Conservation (phyloP, 225 moss, liverwort and hornwort genomes). For the Marchantia paleacea region DNA sequence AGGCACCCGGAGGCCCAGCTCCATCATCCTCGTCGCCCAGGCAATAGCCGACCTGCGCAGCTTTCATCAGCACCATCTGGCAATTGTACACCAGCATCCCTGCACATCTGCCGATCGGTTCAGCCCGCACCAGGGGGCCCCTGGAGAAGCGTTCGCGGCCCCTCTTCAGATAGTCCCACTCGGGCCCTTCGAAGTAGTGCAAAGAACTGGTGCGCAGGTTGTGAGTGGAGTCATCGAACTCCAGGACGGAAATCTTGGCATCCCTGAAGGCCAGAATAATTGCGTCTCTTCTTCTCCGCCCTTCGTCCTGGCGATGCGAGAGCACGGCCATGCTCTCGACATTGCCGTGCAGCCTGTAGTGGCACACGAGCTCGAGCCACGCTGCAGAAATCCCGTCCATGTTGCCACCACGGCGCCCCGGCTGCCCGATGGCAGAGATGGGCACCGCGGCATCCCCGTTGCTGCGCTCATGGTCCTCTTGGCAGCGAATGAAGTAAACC, state of each 20-base stretch:
- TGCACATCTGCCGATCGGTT: conserved; percentile 90
- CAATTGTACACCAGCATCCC: conserved; percentile 85
- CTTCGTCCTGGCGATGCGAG: conserved; percentile 80
- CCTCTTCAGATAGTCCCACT: conserved; percentile 86
- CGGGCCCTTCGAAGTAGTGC: conserved; percentile 97
- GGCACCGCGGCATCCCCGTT: conserved; percentile 32
- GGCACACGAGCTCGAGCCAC: conserved; percentile 92
- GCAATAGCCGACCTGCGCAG: conserved; percentile 91
- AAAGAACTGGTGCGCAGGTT: conserved; percentile 87
- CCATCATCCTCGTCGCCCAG: conserved; percentile 93
- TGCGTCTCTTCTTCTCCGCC: conserved; percentile 79
- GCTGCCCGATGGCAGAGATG: conserved; percentile 45
- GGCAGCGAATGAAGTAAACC: conserved; percentile 75
- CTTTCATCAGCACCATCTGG: conserved; percentile 89
- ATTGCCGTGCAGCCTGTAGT: conserved; percentile 91
- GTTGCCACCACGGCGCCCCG: conserved; percentile 70
- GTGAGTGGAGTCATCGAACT: conserved; percentile 85
- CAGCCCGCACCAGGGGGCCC: conserved; percentile 80
- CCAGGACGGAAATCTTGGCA: conserved; percentile 83
- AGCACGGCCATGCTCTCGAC: conserved; percentile 95
- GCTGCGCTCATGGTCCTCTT: conserved; percentile 62
- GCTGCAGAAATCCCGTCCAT: conserved; percentile 90
- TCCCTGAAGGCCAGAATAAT: conserved; percentile 86
- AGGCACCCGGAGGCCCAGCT: conserved; percentile 51
- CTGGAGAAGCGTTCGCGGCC: conserved; percentile 84